Evolutionary conservation across 257 asterid genomes (phyloP).

Genomic region (Phtheirospermum japonicum): DNA sequence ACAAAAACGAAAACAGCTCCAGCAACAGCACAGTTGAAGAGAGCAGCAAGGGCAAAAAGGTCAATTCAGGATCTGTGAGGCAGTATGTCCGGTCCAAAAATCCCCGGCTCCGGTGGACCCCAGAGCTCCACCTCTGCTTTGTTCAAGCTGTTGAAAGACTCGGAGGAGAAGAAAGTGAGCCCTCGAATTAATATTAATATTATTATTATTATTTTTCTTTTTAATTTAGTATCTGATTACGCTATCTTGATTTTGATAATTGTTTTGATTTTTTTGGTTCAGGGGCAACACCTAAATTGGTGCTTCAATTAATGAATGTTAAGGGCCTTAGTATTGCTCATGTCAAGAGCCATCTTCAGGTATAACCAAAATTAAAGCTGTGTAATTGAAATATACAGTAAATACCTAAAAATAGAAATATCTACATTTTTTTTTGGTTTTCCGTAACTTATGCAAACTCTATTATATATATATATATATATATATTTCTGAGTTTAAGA

Average conservation of each 20-base stretch:
- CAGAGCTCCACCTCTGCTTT: conserved; percentile 86
- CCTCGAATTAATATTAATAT: conserved; percentile 3
- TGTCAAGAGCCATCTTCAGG: conserved; percentile 99
- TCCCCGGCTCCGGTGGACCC: conserved; percentile 88
- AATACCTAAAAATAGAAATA: neutral
- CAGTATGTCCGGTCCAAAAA: conserved; percentile 76
- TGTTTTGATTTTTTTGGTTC: conserved; percentile 18
- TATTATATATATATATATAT: no score
- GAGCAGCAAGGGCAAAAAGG: conserved; percentile 42
- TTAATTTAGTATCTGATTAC: neutral
- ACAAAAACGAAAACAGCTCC: conserved; percentile 39
- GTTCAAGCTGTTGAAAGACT: conserved; percentile 77
- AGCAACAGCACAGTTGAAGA: conserved; percentile 92
- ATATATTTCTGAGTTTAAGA: no score
- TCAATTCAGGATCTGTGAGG: conserved; percentile 66
- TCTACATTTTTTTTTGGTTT: no score
- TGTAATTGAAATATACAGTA: no score
- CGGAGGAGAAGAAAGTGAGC: conserved; percentile 92
- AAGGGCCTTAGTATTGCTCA: conserved; percentile 97
- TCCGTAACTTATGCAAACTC: no score
- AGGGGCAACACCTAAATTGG: conserved; percentile 97
- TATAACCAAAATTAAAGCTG: conserved; percentile 16
- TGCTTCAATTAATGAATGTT: conserved; percentile 86
- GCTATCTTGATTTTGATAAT: neutral
- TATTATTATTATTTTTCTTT: neutral